Percentiles rank a stretch among this genome's conserved stretches.
These are phyloP conservation scores for Penicillium salamii DNA, from an alignment of 495 filamentous ascomycete genomes.

Conservation along the genomic window DNA sequence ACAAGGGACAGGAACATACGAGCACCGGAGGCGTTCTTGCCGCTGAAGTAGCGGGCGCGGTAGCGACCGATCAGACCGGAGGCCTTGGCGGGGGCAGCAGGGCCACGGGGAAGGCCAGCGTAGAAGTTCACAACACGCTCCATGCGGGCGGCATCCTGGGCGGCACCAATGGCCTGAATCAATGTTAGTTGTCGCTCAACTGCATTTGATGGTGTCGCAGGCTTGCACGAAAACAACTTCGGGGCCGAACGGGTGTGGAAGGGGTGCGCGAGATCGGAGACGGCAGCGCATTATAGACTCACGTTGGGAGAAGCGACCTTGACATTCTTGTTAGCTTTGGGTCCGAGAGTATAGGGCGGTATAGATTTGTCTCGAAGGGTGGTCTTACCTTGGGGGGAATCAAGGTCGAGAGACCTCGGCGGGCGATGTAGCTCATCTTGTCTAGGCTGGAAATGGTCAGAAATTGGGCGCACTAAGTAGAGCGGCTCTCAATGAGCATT, in stretches of 20 bases:
- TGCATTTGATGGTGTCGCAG: slow-evolving; percentile 2
- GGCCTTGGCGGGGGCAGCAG: slow-evolving; percentile 74
- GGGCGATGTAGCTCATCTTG: slow-evolving; percentile 88
- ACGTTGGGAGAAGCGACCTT: slow-evolving; percentile 91
- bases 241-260: slow-evolving; percentile 20
- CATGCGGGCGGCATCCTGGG: slow-evolving; percentile 93
- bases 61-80: slow-evolving; percentile 82
- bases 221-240: slow-evolving; percentile 21
- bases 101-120: slow-evolving; percentile 88
- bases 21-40: slow-evolving; percentile 79
- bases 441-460: slow-evolving; percentile 37
- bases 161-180: slow-evolving; percentile 79
- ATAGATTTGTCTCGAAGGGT: slow-evolving; percentile 4
- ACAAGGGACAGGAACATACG: slow-evolving; percentile 60
- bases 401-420: slow-evolving; percentile 91
- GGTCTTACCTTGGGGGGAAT: slow-evolving; percentile 91
- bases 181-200: slow-evolving; percentile 17
- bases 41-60: slow-evolving; percentile 83
- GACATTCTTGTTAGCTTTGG: slow-evolving; percentile 27
- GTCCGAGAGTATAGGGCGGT: background rate
- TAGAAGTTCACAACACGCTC: slow-evolving; percentile 97
- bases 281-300: slow-evolving; percentile 37
- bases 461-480: slow-evolving; percentile 18
- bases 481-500: background rate
- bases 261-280: slow-evolving; percentile 9